Base-by-base conservation (phyloP, 1,284 basidiomycete species). In the Naganishia liquefaciens region DNA sequence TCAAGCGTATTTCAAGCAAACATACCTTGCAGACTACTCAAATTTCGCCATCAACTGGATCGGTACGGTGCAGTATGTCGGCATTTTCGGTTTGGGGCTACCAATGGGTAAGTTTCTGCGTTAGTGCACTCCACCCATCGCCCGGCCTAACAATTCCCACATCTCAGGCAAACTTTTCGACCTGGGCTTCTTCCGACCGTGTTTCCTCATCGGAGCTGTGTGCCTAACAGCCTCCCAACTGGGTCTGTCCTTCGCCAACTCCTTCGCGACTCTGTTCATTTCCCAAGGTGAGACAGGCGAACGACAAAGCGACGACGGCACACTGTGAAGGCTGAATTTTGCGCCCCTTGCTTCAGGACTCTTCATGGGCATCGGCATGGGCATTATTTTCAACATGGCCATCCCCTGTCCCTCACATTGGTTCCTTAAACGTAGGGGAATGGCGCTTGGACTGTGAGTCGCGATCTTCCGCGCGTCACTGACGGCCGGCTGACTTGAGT, bases 21-120 rank as follows among this genome's bases (percentile, higher is more conserved):
- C 57, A 40, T 60, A 60, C 39, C 51, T 62, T 1, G 28, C 50
- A 3, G 40, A 47, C 23, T 62, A 62, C 19, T 52, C 49, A 15
- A 53, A 62, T 43, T 62, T 53, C 40, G 51, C 60, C 21, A 62
- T 62, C 51, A 52, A 52, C 19, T 62, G 60, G 60, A 62, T 62
- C 30, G 60, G 49, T 4, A 53, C 50, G 7, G 60, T 44, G 49
- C 60, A 62, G 23, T 62, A 62, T 46, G 49, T 62, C 42, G 49
- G 49, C 13, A 62, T 62, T n/a, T 62, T 62, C 23, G 60, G 60
- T 44, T 13, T 33, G 19, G 60, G 60, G 49, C 57, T 60, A 10
- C 57, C 57, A 10, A 27, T 27, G 37, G 57, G 57, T 50, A 40
- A 19, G 57, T 50, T 13, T 21, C 19, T n/a, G 13, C 11, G 23